Base-by-base conservation (phyloP, 768 basidiomycete species). In the Leccinum longicurvipes region DNA sequence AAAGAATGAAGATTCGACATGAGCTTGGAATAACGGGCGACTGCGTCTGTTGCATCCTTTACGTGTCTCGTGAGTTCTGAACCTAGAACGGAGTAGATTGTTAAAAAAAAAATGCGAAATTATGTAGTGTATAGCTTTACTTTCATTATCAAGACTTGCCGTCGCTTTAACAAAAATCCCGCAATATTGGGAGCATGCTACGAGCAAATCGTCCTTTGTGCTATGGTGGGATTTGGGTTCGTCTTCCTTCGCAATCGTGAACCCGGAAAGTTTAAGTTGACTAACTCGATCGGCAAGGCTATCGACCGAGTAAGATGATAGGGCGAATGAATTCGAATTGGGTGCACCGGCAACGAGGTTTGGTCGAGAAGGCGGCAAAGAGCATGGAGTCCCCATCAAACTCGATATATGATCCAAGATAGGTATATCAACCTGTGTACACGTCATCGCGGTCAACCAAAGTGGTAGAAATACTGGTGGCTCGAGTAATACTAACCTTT, bases 401-500 rank as follows among this genome's bases (percentile, higher is more conserved):
- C 54, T 60, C 11, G 74, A 74, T 53, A 86, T 81, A 44, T 72
- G 71, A 56, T 83, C 79, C 56, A 86, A 70, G 14, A 69, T 60
- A 28, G 67, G 62, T 27, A 81, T 69, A 66, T 85, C 80, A 12
- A 71, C 75, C 84, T 85, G 55, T 21, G 53, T n/a, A 17, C 19
- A 32, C 41, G 15, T 39, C 29, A 25, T 42, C 23, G 4, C 23
- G 34, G 39, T 60, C 27, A 53, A 53, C 23, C 25, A 49, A 47
- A 28, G 6, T 25, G 12, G 14, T 14, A 51, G 29, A 28, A 48
- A 41, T 6, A 48, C 21, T 15, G 34, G 15, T 11, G 29, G 15
- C 14, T 51, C 50, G 1, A 47, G 28, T 28, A 21, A 7, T 32
- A 69, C 77, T 54, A 47, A 87, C 90, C 74, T 77, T 77, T 63